phyloP scores from a whole-genome alignment of 768 basidiomycete species.

The Fomitopsis serialis region DNA sequence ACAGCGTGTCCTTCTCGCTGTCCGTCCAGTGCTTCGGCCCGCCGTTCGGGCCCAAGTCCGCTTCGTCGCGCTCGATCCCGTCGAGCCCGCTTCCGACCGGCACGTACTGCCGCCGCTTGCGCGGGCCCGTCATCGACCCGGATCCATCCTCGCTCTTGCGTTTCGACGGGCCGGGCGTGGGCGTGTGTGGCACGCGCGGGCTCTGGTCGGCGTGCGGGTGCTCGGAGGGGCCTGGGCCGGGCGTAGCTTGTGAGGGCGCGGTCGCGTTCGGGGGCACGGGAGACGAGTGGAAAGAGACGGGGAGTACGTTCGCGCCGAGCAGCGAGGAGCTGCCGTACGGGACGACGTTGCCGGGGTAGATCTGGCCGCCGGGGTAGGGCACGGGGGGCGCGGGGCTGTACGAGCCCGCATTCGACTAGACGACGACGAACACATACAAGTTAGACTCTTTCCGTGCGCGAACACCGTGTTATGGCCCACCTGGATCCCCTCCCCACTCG shows the following conservation, averaged over 20 bases:
- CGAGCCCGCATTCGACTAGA: slow-evolving; percentile 1
- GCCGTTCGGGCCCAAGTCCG: slow-evolving; percentile 17
- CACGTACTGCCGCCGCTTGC: slow-evolving; percentile 9
- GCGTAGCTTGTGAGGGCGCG: background rate
- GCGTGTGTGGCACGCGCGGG: background rate
- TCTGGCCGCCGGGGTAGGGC: slow-evolving; percentile 1
- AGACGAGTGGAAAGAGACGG: slow-evolving; percentile 1
- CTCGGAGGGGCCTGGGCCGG: slow-evolving; percentile 1
- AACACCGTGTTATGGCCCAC: background rate
- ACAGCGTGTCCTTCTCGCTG: slow-evolving; percentile 74
- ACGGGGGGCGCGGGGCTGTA: slow-evolving; percentile 7
- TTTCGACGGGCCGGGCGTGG: slow-evolving; percentile 3
- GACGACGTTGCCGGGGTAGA: slow-evolving; percentile 12
- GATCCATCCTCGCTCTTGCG: slow-evolving; percentile 11
- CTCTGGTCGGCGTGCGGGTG: background rate
- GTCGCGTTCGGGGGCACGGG: background rate
- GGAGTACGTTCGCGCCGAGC: slow-evolving; percentile 2
- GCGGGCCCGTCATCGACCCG: background rate
- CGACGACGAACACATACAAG: background rate
- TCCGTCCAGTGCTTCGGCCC: slow-evolving; percentile 86
- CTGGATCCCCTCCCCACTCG: background rate
- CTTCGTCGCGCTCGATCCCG: slow-evolving; percentile 8
- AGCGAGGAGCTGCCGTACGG: slow-evolving; percentile 5
- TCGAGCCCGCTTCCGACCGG: background rate
- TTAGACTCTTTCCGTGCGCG: too few relatives aligned